These are phyloP conservation scores for Chlorella sp. DNA, from an alignment of 139 green algal species.

Conservation along the genomic window DNA sequence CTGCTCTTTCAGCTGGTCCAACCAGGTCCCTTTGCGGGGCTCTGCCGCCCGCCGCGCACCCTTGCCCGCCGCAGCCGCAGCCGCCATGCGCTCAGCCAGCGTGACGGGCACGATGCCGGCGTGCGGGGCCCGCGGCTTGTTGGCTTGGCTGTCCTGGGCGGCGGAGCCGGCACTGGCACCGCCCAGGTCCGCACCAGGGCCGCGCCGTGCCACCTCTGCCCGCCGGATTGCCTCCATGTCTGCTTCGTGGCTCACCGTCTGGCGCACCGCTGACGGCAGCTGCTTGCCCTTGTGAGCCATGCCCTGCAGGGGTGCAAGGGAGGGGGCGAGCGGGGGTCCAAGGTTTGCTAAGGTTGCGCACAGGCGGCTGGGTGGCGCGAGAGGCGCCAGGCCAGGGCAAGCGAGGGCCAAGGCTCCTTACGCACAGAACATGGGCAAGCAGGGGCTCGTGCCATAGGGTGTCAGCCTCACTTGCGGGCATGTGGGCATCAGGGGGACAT, in stretches of 20 bases:
- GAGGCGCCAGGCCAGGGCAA: too few relatives aligned
- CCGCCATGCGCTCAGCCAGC: constrained; percentile 53
- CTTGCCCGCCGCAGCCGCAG: background rate
- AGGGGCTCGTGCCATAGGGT: background rate
- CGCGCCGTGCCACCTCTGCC: constrained; percentile 48
- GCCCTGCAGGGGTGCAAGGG: constrained; percentile 30
- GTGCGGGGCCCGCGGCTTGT: background rate
- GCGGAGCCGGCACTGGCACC: background rate
- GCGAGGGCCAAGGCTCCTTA: too few relatives aligned
- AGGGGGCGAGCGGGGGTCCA: background rate
- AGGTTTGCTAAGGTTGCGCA: background rate
- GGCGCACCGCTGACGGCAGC: constrained; percentile 72
- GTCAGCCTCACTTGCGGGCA: background rate
- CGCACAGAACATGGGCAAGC: background rate
- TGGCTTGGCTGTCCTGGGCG: background rate
- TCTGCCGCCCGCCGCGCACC: too few relatives aligned
- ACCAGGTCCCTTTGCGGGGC: constrained; percentile 58
- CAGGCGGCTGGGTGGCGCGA: background rate
- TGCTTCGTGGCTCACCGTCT: constrained; percentile 77
- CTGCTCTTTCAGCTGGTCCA: constrained; percentile 53
- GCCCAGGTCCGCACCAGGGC: background rate
- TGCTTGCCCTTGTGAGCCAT: background rate
- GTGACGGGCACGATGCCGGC: constrained; percentile 35
- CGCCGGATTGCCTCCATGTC: constrained; percentile 75
- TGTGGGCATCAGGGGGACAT: background rate